Evolutionary conservation across 805 yeast genomes (phyloP).

Genomic region (Blastobotrys robertii): DNA sequence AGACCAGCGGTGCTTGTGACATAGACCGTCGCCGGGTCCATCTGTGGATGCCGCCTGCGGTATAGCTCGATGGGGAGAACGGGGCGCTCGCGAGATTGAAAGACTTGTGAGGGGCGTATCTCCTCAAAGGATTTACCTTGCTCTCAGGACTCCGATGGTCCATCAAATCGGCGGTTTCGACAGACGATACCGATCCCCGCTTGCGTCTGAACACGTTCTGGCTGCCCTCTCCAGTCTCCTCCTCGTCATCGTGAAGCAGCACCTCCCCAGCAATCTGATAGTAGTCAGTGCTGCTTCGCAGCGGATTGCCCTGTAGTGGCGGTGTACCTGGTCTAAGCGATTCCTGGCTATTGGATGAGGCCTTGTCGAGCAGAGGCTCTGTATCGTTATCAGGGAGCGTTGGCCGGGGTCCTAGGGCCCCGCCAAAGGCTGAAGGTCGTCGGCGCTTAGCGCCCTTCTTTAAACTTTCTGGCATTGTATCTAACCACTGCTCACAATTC

Average conservation of each 20-base stretch:
- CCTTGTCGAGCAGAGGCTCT: background rate
- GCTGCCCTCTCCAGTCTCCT: constrained; percentile 4
- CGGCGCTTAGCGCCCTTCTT: background rate
- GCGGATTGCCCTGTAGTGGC: background rate
- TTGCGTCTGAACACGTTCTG: background rate
- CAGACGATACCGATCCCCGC: constrained; percentile 5
- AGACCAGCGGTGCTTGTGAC: constrained; percentile 4
- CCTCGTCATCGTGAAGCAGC: constrained; percentile 4
- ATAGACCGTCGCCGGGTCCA: constrained; percentile 13
- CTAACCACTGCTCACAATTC: too few species aligned
- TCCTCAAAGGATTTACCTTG: too few species aligned
- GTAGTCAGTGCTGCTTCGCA: constrained; percentile 2
- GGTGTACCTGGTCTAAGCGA: too few species aligned
- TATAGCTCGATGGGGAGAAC: background rate
- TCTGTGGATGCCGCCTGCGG: constrained; percentile 9
- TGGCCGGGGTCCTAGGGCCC: background rate
- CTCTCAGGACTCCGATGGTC: constrained; percentile 9
- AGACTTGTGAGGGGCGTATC: too few species aligned
- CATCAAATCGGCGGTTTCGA: constrained; percentile 12
- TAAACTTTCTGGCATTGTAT: background rate
- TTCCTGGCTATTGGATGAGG: too few species aligned
- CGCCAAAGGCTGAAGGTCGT: background rate
- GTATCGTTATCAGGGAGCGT: background rate
- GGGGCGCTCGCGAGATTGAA: too few species aligned
- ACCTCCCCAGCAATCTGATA: constrained; percentile 13